A percentile compares a stretch with the other conserved stretches of the same genome.
These are phyloP conservation scores for Haematococcus sp. DNA, from an alignment of 139 green algal genomes.

Conservation along the genomic window DNA sequence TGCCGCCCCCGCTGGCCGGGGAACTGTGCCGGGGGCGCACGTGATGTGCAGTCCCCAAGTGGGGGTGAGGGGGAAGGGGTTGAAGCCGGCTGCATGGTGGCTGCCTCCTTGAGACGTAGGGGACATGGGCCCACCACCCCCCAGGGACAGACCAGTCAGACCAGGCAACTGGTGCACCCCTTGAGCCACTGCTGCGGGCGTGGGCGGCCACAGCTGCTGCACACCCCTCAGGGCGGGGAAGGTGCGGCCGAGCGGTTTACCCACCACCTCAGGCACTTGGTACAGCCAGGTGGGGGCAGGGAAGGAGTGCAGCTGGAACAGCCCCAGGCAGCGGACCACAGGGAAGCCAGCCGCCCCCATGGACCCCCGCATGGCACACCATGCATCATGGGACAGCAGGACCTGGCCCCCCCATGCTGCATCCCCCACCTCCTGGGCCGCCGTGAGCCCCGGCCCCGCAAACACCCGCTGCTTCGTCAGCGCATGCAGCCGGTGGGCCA, in stretches of 20 bases:
- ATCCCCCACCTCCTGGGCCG: slow-evolving; percentile 66
- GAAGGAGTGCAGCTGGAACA: slow-evolving; percentile 47
- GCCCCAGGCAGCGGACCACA: slow-evolving; percentile 69
- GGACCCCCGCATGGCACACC: slow-evolving; percentile 49
- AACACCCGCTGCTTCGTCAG: slow-evolving; percentile 75
- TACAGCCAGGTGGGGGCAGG: slow-evolving; percentile 62
- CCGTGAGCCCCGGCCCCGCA: slow-evolving; percentile 63
- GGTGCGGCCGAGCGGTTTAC: slow-evolving; percentile 43
- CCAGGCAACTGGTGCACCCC: too few species aligned
- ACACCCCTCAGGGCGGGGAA: slow-evolving; percentile 23
- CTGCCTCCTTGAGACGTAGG: too few species aligned
- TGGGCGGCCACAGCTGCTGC: slow-evolving; percentile 19
- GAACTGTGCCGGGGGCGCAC: not conserved
- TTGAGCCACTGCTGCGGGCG: not conserved
- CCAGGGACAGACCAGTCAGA: too few species aligned
- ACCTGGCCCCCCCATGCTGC: slow-evolving; percentile 70
- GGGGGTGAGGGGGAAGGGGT: not conserved
- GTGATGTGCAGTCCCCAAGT: slow-evolving; percentile 5
- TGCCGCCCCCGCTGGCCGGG: not conserved
- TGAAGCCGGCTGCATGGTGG: too few species aligned
- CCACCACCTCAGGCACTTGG: slow-evolving; percentile 54
- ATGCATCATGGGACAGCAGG: slow-evolving; percentile 61
- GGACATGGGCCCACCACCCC: too few species aligned
- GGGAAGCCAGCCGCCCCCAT: slow-evolving; percentile 72
- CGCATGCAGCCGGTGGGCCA: slow-evolving; percentile 65